A percentile compares a stretch with the other conserved stretches of the same genome.
Conservation (phyloP, 352 stramenopile genomes). For the Globisporangium solare region DNA sequence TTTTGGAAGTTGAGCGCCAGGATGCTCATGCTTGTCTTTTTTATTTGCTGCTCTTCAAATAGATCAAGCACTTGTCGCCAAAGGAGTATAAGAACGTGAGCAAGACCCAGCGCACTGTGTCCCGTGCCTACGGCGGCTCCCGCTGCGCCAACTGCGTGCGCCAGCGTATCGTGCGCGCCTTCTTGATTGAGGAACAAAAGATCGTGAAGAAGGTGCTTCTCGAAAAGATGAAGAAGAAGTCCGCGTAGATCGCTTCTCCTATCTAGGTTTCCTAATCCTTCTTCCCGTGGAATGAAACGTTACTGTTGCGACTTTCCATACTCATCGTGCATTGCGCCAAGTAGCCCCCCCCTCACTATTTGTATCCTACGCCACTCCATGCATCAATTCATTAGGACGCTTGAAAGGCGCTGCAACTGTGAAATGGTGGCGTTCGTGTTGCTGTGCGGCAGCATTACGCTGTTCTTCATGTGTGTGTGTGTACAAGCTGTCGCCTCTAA, state of each 20-base stretch:
- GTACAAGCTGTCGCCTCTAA: no score
- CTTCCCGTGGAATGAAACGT: conserved; percentile 8
- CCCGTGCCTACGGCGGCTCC: conserved; percentile 95
- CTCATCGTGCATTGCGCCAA: no score
- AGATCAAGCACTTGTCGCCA: conserved; percentile 83
- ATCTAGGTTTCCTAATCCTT: conserved; percentile 15
- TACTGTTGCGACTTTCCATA: no score
- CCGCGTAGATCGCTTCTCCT: conserved; percentile 34
- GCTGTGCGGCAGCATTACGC: no score
- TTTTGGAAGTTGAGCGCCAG: no score
- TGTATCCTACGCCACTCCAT: no score
- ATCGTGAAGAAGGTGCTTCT: conserved; percentile 99
- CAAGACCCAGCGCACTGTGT: conserved; percentile 93
- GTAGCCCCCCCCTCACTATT: no score
- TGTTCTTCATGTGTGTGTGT: no score
- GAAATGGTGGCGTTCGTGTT: no score
- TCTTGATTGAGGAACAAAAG: conserved; percentile 99
- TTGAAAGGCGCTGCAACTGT: no score
- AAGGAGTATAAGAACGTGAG: conserved; percentile 81
- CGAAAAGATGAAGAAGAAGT: conserved; percentile 92
- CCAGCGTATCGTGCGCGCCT: conserved; percentile 95
- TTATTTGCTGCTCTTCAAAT: conserved; percentile 2
- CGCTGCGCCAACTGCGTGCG: conserved; percentile 93
- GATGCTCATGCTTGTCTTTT: not conserved
- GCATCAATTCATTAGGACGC: no score